Base-by-base conservation (phyloP, 257 asterid species). In the Solanum verrucosum region DNA sequence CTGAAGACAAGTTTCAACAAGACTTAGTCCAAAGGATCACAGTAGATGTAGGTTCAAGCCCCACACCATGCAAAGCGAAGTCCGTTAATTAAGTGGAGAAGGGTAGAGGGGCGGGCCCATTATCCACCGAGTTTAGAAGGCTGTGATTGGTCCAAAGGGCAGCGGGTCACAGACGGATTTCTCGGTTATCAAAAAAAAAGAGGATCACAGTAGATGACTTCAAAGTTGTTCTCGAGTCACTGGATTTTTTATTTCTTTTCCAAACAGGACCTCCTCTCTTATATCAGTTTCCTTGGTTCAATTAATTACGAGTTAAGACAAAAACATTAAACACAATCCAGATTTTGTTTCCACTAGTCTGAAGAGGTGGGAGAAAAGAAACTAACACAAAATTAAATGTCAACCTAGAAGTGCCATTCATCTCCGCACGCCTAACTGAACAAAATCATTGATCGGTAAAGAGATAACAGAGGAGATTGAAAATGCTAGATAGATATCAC, bases 1-100 rank as follows among this genome's bases (percentile, higher is more conserved):
- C 99, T 95, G 92, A 87, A 92, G 86, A 87, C 35, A 89, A 27
- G 42, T 81, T 46, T 81, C 68, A 81, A 81, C 85, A 81, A 46
- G 68, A 27, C 42, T 81, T 49, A 46, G 85, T 81, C 18, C 18
- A 46, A 81, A 81, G 85, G 85, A 27, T 29, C 68, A 81, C 18
- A 40, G 34, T 25, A 78, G 63, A n/a, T 42, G 49, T 42, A 42
- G 49, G 49, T 42, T 42, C 49, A 42, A 42, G 15, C 49, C 49
- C 15, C 49, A 42, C 49, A 42, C 49, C 49, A 42, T 42, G 49
- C 46, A 40, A 40, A 40, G 46, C 13, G 46, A 40, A 40, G 46
- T 40, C 46, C 4, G 1, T 40, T 40, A 40, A 40, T 40, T 40
- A 40, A 40, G 46, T 40, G 46, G 46, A 40, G 46, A 10, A 40